Evolutionary conservation across 148 eudicot genomes (phyloP), one percentile per base, ranked within the genome.

Genomic region (Silene uniflora): DNA sequence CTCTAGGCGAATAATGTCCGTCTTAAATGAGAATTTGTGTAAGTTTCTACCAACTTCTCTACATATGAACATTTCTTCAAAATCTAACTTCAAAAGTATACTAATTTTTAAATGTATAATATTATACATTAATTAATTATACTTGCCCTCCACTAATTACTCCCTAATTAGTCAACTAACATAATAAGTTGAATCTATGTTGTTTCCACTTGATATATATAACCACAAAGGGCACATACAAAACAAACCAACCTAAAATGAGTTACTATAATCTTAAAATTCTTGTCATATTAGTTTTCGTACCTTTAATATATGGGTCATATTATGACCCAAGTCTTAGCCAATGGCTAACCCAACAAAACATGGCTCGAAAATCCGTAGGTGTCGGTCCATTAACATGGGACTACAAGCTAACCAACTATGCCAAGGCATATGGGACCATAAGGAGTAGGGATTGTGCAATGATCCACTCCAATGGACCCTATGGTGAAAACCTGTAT

Each of bases 401-500:
- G 97, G 89, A 90, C 67, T 22, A 32, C 12, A 76, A 49, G 27
- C 58, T 91, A 7, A 91, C 91, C 0, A 78, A 72, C 6, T 90
- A 84, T 46, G 97, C 97, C 0, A 63, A 80, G 32, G 44, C 83
- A 79, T 94, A 85, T 47, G 96, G 91, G 2, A 80, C 76, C 78
- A 74, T 84, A 83, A 75, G 79, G 89, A 69, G 78, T 78, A 3
- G 14, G 35, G 91, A 91, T 73, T 93, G 97, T 59, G 85, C 82
- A 13, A 12, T 91, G 80, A 46, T 67, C 75, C 98, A 93, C 74
- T 91, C 97, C 0, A 71, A 71, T 1, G 91, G 93, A 13, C 91
- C 91, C 7, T 94, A 85, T 60, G 97, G 98, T 3, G 98, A 94
- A 76, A 91, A 94, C 76, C 85, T 90, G 5, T 94, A 90, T 76